Evolutionary conservation across 331 rosid species (phyloP), one percentile per base, ranked within the genome.

Genomic region (Quercus tomentella): DNA sequence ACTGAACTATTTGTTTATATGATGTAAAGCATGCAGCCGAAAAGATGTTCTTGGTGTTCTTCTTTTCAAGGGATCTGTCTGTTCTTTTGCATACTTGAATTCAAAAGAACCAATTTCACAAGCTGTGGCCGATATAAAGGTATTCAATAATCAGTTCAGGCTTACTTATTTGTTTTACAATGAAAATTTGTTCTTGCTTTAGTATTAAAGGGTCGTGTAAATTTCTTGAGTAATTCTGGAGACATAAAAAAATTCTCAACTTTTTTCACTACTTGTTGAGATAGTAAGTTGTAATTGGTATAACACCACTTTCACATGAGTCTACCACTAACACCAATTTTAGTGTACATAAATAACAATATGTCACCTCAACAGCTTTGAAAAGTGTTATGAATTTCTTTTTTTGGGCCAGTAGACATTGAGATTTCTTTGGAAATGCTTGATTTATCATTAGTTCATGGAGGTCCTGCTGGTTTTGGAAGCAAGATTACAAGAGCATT

Each of bases 31-130:
- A 21, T 82, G 87, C 91, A 93, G 91, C 91, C 90, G 79, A 84
- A 87, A 79, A 69, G 94, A 89, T 51, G 88, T 89, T 51, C 81
- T 77, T 72, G 99, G 97, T 72, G 66, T 91, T 80, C 80, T 93
- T 80, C 84, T 82, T 70, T 83, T 91, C 28, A 83, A 92, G 22
- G 97, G 98, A 52, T 85, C 85, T 0, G 80, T 95, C 60, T 91
- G 97, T 87, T 95, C 97, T 73, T 91, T 89, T 87, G 97, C 97
- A 28, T 93, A 88, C 80, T 77, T 91, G 80, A 90, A 88, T 82
- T 77, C 90, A 17, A 90, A 89, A 83, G 99, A 91, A 85, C 89
- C 96, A 70, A 76, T 87, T 77, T 90, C 89, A 79, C 92, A 90
- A 86, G 97, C 92, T 45, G 75, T 93, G 82, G 71, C 80, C 52